Evolutionary conservation across 2,329 filamentous ascomycete species (phyloP).

Genomic region (Leptographium wingfieldii): DNA sequence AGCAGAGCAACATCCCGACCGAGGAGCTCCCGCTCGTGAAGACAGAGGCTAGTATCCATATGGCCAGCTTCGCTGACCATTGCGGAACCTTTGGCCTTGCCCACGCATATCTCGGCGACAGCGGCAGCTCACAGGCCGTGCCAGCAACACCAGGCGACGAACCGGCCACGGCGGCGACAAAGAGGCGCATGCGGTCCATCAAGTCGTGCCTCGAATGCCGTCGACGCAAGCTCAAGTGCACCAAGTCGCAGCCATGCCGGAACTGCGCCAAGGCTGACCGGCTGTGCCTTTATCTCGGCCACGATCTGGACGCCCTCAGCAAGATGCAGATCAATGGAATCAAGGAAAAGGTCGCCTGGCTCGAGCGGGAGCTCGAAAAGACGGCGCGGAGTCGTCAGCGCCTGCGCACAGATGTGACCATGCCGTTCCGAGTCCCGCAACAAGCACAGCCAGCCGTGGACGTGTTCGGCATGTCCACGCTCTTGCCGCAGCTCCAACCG

Average conservation of each 20-base stretch:
- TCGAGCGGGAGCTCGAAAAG: slow-evolving; percentile 57
- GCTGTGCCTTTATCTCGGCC: slow-evolving; percentile 51
- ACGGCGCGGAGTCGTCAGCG: slow-evolving; percentile 25
- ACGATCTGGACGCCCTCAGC: slow-evolving; percentile 54
- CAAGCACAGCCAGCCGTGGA: neutral
- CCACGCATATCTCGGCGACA: neutral
- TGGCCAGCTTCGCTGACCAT: neutral
- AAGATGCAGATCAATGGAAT: slow-evolving; percentile 62
- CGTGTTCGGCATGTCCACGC: neutral
- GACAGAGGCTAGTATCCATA: neutral
- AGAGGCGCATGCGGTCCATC: slow-evolving; percentile 51
- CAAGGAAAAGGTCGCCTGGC: slow-evolving; percentile 63
- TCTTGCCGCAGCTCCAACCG: neutral
- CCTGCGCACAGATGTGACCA: neutral
- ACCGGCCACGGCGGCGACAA: neutral
- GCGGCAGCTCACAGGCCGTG: neutral
- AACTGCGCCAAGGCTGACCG: slow-evolving; percentile 47
- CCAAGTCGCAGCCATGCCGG: slow-evolving; percentile 58
- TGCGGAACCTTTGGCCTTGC: neutral
- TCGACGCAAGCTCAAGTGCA: slow-evolving; percentile 66
- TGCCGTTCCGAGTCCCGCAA: neutral
- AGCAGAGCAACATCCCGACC: neutral
- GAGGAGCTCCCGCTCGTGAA: neutral
- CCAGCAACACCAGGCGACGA: neutral
- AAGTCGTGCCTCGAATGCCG: slow-evolving; percentile 59